Percentiles rank a stretch among this genome's conserved stretches.
Evolutionary conservation across 2,329 filamentous ascomycete genomes (phyloP).

Genomic region (Xylariales sp.): DNA sequence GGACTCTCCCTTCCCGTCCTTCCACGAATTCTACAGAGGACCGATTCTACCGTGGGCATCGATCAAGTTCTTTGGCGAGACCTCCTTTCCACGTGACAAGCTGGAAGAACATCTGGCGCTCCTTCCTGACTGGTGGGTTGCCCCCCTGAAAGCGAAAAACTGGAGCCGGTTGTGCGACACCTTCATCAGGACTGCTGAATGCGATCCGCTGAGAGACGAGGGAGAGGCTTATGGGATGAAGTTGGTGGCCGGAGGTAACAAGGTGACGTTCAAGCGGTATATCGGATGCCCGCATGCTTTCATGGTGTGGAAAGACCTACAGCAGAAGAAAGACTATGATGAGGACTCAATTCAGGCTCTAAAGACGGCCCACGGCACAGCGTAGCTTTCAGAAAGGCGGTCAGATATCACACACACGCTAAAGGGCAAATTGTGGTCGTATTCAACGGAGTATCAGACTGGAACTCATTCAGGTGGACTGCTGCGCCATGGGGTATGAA

Average conservation of each 20-base stretch:
- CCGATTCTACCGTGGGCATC: slow-evolving; percentile 30
- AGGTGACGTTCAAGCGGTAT: slow-evolving; percentile 42
- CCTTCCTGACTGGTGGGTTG: slow-evolving; percentile 31
- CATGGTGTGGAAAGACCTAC: slow-evolving; percentile 26
- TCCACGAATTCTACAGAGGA: slow-evolving; percentile 28
- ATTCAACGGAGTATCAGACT: too few relatives aligned
- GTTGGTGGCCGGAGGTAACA: slow-evolving; percentile 37
- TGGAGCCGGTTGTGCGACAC: slow-evolving; percentile 29
- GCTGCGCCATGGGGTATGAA: too few relatives aligned
- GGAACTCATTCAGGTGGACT: too few relatives aligned
- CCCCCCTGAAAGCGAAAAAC: slow-evolving; percentile 26
- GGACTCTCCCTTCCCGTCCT: slow-evolving; percentile 30
- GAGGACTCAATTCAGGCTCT: slow-evolving; percentile 26
- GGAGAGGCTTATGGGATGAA: slow-evolving; percentile 41
- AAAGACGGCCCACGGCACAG: slow-evolving; percentile 23
- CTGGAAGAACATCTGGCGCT: slow-evolving; percentile 17
- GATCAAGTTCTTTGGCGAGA: slow-evolving; percentile 28
- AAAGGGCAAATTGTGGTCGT: too few relatives aligned
- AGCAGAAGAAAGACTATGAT: slow-evolving; percentile 29
- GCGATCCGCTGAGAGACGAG: slow-evolving; percentile 42
- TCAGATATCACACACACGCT: too few relatives aligned
- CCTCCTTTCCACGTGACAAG: slow-evolving; percentile 23
- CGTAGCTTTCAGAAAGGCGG: too few relatives aligned
- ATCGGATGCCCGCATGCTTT: slow-evolving; percentile 44
- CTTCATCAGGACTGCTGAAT: slow-evolving; percentile 29